phyloP scores from a whole-genome alignment of 805 yeast species.

The Torulaspora indica region DNA sequence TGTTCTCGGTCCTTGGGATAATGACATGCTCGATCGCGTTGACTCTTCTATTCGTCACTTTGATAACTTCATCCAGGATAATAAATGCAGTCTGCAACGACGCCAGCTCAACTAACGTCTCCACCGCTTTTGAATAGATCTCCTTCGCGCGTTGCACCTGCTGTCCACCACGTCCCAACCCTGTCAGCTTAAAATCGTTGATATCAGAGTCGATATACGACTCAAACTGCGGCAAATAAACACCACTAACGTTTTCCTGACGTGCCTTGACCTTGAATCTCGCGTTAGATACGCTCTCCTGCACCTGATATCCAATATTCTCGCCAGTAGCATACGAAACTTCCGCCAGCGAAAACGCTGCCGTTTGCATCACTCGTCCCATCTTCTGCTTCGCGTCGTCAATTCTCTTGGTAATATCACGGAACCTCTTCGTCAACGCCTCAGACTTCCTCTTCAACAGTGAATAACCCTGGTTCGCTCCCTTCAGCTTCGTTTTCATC shows the following conservation, averaged over 20 bases:
- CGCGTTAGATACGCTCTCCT: constrained; percentile 86
- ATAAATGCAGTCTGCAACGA: constrained; percentile 95
- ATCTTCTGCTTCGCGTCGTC: constrained; percentile 94
- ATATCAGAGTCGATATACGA: constrained; percentile 75
- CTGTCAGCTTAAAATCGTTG: constrained; percentile 93
- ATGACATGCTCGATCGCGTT: constrained; percentile 98
- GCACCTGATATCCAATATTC: constrained; percentile 91
- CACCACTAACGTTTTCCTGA: constrained; percentile 97
- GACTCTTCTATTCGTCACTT: constrained; percentile 96
- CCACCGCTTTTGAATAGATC: constrained; percentile 94
- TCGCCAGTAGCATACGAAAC: constrained; percentile 97
- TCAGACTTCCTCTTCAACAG: constrained; percentile 92
- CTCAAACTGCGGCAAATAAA: constrained; percentile 87
- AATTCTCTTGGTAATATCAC: constrained; percentile 90
- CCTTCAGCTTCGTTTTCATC: constrained; percentile 94
- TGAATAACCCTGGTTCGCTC: constrained; percentile 95
- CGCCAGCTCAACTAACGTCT: constrained; percentile 91
- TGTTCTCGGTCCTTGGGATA: constrained; percentile 95
- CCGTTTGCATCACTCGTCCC: constrained; percentile 98
- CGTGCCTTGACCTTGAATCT: constrained; percentile 86
- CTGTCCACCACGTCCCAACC: constrained; percentile 97
- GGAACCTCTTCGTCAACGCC: constrained; percentile 91
- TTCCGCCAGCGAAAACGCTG: constrained; percentile 95
- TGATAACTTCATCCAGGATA: constrained; percentile 93
- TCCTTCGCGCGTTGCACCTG: constrained; percentile 92